Percentiles rank a stretch among this genome's conserved stretches.
These are phyloP conservation scores for Hymenoscyphus albidus DNA, from an alignment of 2,329 filamentous ascomycete species.

Conservation along the genomic window DNA sequence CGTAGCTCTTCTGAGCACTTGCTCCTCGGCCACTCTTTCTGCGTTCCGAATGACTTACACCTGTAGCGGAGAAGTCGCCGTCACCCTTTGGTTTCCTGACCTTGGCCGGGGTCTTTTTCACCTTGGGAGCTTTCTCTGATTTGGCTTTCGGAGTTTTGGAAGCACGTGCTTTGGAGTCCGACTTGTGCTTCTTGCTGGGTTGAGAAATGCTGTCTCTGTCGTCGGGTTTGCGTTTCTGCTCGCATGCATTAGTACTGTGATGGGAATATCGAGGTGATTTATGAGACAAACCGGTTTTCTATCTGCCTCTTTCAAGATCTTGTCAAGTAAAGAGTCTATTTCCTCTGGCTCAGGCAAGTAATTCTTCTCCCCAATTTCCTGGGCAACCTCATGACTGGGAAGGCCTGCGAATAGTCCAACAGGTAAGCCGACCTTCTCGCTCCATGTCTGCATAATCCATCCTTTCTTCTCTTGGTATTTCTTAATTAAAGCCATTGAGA, in stretches of 20 bases:
- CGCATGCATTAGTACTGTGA: conserved; percentile 17
- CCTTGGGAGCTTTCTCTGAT: conserved; percentile 26
- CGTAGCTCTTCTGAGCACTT: conserved; percentile 37
- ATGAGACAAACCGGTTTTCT: conserved; percentile 49
- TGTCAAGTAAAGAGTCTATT: conserved; percentile 64
- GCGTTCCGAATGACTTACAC: conserved; percentile 28
- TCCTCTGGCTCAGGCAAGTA: conserved; percentile 71
- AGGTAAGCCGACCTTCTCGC: conserved; percentile 77
- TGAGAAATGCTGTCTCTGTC: conserved; percentile 27
- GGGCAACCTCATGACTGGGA: conserved; percentile 71
- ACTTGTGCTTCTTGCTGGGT: conserved; percentile 25
- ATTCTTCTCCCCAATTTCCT: conserved; percentile 80
- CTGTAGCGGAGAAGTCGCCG: conserved; percentile 16
- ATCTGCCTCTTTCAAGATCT: conserved; percentile 63
- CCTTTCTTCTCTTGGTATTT: conserved; percentile 82
- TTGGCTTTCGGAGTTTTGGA: conserved; percentile 28
- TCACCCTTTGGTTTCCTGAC: conserved; percentile 26
- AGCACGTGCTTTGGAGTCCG: conserved; percentile 21
- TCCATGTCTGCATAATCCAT: conserved; percentile 81
- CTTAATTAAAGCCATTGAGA: conserved; percentile 76
- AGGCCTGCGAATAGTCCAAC: conserved; percentile 73
- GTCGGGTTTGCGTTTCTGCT: conserved; percentile 31
- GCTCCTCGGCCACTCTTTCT: conserved; percentile 38
- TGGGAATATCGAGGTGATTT: conserved; percentile 12
- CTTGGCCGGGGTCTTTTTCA: conserved; percentile 31